Evolutionary conservation across 2,329 filamentous ascomycete species (phyloP), one percentile per base, ranked within the genome.

Genomic region (Cordyceps cateniannulata): DNA sequence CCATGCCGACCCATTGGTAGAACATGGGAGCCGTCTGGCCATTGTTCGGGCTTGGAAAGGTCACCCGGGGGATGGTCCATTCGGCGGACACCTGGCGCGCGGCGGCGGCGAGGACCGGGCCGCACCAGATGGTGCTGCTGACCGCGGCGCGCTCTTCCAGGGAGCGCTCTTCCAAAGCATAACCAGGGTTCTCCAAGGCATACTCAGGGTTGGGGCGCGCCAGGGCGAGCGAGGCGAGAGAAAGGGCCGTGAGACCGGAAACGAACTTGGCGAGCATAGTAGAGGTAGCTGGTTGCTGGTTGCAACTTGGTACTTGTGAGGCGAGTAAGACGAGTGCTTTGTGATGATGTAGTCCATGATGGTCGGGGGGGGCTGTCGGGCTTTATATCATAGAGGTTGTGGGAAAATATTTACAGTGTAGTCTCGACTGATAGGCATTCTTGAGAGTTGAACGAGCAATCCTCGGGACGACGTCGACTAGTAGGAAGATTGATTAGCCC

Each of bases 1-100:
- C 50, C n/a, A 53, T 53, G 35, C 50, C 50, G 20, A 53, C 50
- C 50, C 50, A 53, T 38, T 53, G 50, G 32, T 25, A 53, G 50
- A 53, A 40, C n/a, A 22, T 20, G 20, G 50, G 50, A 10, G 9
- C 20, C 32, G 32, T 22, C 42, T 45, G 32, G 32, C 32, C n/a
- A 20, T 16, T 12, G 29, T 24, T 40, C 50, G 50, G 50, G 22
- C n/a, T 53, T 9, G 50, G 50, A 32, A 53, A 20, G 3, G 50
- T 40, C 50, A 53, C 50, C 14, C 14, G 22, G 8, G 50, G 50
- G 20, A 53, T 24, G 20, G 32, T 53, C 50, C 50, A 53, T 40
- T 53, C 50, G 32, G 50, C 50, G 29, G 29, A 20, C 9, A 40
- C 50, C 32, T 16, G 10, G 32, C 18, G 29, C 20, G 50, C 50